Evolutionary conservation across 108 stramenopile genomes (phyloP).

Genomic region (Cyclotella cryptica): DNA sequence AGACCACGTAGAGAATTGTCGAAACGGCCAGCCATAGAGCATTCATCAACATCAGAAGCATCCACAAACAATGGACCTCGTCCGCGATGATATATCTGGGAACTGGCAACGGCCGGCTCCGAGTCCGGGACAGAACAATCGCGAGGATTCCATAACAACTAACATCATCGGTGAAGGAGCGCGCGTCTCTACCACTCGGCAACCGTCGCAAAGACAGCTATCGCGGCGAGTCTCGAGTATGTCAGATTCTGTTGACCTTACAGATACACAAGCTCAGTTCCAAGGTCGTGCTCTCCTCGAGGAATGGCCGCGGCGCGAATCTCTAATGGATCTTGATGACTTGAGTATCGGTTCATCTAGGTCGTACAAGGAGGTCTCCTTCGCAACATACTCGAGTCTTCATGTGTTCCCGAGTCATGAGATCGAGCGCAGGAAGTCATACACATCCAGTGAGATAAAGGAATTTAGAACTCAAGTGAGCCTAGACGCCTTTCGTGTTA

Average conservation of each 20-base stretch:
- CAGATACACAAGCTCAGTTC: neutral
- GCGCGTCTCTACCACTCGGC: too few relatives aligned
- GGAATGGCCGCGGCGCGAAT: neutral
- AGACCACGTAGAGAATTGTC: too few relatives aligned
- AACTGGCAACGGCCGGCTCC: too few relatives aligned
- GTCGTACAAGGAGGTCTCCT: neutral
- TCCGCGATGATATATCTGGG: too few relatives aligned
- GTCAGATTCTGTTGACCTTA: neutral
- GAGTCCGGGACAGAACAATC: too few relatives aligned
- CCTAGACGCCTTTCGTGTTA: neutral
- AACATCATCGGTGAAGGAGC: too few relatives aligned
- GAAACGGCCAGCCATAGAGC: too few relatives aligned
- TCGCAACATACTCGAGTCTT: neutral
- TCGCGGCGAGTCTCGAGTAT: neutral
- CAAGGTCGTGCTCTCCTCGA: neutral
- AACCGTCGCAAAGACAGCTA: neutral
- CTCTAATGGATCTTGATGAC: neutral
- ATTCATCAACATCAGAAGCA: too few relatives aligned
- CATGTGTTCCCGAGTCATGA: neutral
- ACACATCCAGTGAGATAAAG: neutral
- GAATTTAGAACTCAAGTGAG: neutral
- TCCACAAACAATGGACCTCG: too few relatives aligned
- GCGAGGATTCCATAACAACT: too few relatives aligned
- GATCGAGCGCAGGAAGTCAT: neutral
- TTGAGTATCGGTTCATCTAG: neutral